A percentile compares a stretch with the other conserved stretches of the same genome.
Evolutionary conservation across 1,139 yeast species (phyloP).

Genomic region (Suhomyces atakaporum): DNA sequence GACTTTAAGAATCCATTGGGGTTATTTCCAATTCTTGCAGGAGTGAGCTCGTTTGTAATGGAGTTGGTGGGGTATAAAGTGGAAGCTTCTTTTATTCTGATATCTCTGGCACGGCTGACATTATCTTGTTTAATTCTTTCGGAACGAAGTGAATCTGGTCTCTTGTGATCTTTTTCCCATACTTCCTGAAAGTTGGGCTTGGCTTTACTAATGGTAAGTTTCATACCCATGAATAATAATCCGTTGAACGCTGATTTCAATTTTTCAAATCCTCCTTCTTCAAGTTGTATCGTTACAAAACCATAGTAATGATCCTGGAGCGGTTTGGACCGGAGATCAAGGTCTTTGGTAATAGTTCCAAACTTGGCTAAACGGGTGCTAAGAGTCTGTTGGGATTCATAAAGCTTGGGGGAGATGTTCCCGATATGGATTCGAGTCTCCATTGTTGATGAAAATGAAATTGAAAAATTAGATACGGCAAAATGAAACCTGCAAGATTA

Average conservation of each 20-base stretch:
- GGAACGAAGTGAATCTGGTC: constrained; percentile 37
- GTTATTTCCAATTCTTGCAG: constrained; percentile 16
- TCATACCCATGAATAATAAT: constrained; percentile 72
- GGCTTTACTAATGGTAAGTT: constrained; percentile 55
- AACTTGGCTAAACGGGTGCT: constrained; percentile 48
- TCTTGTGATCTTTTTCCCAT: constrained; percentile 45
- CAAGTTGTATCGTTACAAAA: constrained; percentile 59
- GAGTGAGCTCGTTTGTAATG: constrained; percentile 20
- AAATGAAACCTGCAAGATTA: too few species aligned
- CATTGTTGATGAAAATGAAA: too few species aligned
- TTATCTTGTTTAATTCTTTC: constrained; percentile 32
- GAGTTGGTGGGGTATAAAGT: constrained; percentile 29
- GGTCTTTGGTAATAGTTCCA: constrained; percentile 45
- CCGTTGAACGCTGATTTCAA: constrained; percentile 65
- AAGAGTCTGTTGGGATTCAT: constrained; percentile 45
- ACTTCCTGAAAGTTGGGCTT: constrained; percentile 35
- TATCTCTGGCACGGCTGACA: constrained; percentile 43
- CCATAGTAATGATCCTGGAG: constrained; percentile 60
- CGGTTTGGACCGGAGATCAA: constrained; percentile 55
- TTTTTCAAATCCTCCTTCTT: constrained; percentile 44
- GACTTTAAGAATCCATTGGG: constrained; percentile 35
- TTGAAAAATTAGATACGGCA: too few species aligned
- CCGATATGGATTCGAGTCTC: constrained; percentile 64
- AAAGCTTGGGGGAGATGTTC: constrained; percentile 57
- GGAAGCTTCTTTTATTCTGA: constrained; percentile 44